A percentile compares a stretch with the other conserved stretches of the same genome.
Evolutionary conservation across 208 protist genomes (phyloP).

Genomic region (Crithidia sp.): DNA sequence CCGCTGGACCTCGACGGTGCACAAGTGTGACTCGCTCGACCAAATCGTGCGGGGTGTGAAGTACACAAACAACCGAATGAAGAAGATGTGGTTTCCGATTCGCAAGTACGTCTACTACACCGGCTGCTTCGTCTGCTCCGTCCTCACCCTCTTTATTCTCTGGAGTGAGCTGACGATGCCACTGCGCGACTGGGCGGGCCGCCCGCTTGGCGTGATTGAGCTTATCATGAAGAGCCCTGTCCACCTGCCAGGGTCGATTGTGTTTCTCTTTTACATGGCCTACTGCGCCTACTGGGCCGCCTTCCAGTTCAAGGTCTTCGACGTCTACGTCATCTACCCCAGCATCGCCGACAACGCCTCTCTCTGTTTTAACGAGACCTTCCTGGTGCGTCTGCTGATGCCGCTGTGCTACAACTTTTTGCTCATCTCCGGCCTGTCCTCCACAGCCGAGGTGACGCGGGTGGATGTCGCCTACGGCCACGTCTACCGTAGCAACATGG

Average conservation of each 20-base stretch:
- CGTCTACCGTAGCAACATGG: conserved; percentile 91
- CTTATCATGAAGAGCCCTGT: conserved; percentile 71
- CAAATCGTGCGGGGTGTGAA: conserved; percentile 63
- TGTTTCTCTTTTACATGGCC: conserved; percentile 93
- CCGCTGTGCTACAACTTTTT: conserved; percentile 93
- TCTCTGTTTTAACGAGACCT: conserved; percentile 89
- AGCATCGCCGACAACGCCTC: conserved; percentile 87
- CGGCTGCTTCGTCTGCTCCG: conserved; percentile 46
- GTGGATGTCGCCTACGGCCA: conserved; percentile 88
- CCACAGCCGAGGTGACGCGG: conserved; percentile 29
- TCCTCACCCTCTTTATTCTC: conserved; percentile 83
- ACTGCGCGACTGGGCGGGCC: conserved; percentile 52
- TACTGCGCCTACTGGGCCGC: conserved; percentile 91
- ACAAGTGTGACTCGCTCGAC: conserved; percentile 70
- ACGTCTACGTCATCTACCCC: conserved; percentile 90
- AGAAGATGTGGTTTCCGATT: conserved; percentile 72
- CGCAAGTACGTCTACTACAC: conserved; percentile 70
- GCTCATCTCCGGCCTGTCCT: conserved; percentile 74
- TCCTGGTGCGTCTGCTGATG: conserved; percentile 91
- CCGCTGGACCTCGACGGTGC: conserved; percentile 76
- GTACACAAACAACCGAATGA: conserved; percentile 59
- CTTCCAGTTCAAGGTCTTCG: conserved; percentile 91
- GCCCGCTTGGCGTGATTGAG: conserved; percentile 75
- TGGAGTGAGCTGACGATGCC: conserved; percentile 88
- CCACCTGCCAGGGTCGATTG: conserved; percentile 79